phyloP scores from a whole-genome alignment of 1,284 basidiomycete species.

The Pseudozyma hubeiensis region DNA sequence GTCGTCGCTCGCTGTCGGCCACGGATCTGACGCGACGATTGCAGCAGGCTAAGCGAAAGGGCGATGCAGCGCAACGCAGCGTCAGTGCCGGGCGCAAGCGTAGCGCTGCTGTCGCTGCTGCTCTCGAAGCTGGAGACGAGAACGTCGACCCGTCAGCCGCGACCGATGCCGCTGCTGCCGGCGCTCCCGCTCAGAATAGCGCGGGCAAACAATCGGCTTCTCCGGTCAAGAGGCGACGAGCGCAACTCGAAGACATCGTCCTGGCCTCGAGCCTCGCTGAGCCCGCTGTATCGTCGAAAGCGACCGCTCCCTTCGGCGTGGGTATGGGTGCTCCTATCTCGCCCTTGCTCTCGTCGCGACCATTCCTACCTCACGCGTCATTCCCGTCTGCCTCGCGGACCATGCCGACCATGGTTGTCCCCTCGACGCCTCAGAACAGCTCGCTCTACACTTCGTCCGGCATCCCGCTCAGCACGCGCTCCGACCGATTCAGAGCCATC shows the following conservation, averaged over 20 bases:
- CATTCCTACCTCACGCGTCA: slow-evolving; percentile 25
- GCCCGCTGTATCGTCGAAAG: slow-evolving; percentile 5
- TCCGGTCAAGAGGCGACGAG: slow-evolving; percentile 23
- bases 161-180: slow-evolving; percentile 3
- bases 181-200: not conserved
- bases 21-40: slow-evolving; percentile 44
- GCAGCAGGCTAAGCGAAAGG: slow-evolving; percentile 41
- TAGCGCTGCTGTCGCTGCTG: slow-evolving; percentile 13
- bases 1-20: slow-evolving; percentile 33
- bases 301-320: not conserved
- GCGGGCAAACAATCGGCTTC: not conserved
- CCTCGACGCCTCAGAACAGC: slow-evolving; percentile 25
- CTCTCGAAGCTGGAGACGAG: slow-evolving; percentile 18
- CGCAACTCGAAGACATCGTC: slow-evolving; percentile 23
- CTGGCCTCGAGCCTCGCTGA: slow-evolving; percentile 11
- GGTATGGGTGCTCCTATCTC: slow-evolving; percentile 6
- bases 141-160: slow-evolving; percentile 19
- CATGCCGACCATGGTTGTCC: slow-evolving; percentile 27
- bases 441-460: slow-evolving; percentile 9
- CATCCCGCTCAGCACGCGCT: slow-evolving; percentile 39
- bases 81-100: slow-evolving; percentile 24
- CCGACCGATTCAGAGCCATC: slow-evolving; percentile 37
- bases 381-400: slow-evolving; percentile 26
- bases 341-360: slow-evolving; percentile 39
- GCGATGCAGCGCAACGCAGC: slow-evolving; percentile 15